Percentiles rank a stretch among this genome's conserved stretches.
These are phyloP conservation scores for Amaranthus cruentus DNA, from an alignment of 148 eudicot species.

Conservation along the genomic window DNA sequence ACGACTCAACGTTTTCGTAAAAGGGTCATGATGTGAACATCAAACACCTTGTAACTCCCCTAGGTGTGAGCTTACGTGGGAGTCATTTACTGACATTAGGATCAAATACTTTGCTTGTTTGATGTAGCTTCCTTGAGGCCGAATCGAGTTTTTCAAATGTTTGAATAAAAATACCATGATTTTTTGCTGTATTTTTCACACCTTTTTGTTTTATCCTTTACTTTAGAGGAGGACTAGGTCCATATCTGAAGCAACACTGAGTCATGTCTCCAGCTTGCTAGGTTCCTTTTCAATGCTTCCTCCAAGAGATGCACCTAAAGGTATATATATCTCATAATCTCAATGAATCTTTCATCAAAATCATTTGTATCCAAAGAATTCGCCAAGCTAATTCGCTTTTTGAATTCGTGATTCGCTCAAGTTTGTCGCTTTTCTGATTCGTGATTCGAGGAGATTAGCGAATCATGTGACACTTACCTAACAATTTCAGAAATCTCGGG, in stretches of 20 bases:
- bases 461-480: not conserved
- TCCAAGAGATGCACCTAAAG: conserved; percentile 47
- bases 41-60: no score
- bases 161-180: not conserved
- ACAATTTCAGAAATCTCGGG: not conserved
- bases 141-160: not conserved
- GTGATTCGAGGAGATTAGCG: no score
- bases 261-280: conserved; percentile 60
- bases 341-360: not conserved
- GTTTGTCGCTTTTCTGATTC: no score
- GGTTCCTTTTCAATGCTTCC: conserved; percentile 63
- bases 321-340: conserved; percentile 21
- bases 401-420: no score
- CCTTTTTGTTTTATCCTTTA: conserved; percentile 7
- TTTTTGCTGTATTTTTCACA: not conserved
- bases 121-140: not conserved
- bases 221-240: conserved; percentile 52
- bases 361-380: not conserved
- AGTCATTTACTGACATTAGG: not conserved
- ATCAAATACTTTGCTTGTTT: not conserved
- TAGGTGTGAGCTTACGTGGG: no score
- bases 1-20: no score
- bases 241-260: conserved; percentile 71
- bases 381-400: no score
- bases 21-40: no score